Conservation (phyloP, 192 early-diverging fungal species). For the Coemansia sp. region DNA sequence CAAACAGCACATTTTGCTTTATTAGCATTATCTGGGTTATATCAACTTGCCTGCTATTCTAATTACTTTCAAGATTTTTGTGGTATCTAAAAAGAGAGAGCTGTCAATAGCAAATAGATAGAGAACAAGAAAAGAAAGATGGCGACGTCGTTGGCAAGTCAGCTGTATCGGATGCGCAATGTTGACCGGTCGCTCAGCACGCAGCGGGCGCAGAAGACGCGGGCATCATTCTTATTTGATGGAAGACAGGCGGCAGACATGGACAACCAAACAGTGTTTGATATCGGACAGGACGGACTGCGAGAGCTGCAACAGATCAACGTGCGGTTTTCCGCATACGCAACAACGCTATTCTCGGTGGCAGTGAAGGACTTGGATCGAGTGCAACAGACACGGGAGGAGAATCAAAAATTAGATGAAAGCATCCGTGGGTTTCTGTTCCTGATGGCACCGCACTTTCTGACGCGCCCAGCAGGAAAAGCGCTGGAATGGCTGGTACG, state of each 20-base stretch:
- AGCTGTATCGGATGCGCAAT: constrained; percentile 64
- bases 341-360: constrained; percentile 76
- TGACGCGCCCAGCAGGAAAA: constrained; percentile 82
- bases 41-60: background rate
- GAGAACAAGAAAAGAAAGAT: constrained; percentile 26
- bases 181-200: constrained; percentile 60
- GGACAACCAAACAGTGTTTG: constrained; percentile 83
- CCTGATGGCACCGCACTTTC: constrained; percentile 80
- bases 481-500: constrained; percentile 91
- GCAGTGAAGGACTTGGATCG: constrained; percentile 78
- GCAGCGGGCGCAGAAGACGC: constrained; percentile 58
- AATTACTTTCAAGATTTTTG: background rate
- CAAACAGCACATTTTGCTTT: background rate
- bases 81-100: background rate
- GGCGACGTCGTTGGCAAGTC: constrained; percentile 63
- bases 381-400: constrained; percentile 72
- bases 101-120: constrained; percentile 1
- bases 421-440: constrained; percentile 72
- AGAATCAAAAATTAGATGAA: constrained; percentile 76
- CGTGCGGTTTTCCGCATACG: constrained; percentile 63
- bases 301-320: constrained; percentile 70
- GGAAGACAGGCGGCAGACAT: constrained; percentile 82
- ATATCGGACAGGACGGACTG: constrained; percentile 78
- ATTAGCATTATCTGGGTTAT: background rate
- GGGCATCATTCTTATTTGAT: constrained; percentile 80